phyloP scores from a whole-genome alignment of 2,329 filamentous ascomycete species.

The Alternaria gaisen region DNA sequence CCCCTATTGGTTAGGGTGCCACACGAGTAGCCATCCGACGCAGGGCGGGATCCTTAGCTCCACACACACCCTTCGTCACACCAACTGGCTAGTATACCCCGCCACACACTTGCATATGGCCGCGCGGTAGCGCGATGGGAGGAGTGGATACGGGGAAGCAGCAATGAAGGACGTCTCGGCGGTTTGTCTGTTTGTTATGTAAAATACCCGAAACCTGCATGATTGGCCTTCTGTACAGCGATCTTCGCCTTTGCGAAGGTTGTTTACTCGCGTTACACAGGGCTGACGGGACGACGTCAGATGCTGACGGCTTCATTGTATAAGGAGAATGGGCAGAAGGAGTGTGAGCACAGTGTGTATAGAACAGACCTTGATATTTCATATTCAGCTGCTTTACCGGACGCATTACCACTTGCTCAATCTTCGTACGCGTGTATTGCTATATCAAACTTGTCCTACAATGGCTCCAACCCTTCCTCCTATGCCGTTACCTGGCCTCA shows the following conservation, averaged over 20 bases:
- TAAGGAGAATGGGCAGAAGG: background rate
- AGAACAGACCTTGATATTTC: background rate
- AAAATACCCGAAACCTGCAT: background rate
- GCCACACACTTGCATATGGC: background rate
- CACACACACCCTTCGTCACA: background rate
- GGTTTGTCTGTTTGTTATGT: background rate
- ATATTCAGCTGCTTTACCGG: background rate
- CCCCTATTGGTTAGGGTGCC: background rate
- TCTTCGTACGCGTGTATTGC: background rate
- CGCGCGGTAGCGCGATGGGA: background rate
- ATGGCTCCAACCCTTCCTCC: conserved; percentile 19
- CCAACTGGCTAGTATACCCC: background rate
- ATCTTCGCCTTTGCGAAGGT: background rate
- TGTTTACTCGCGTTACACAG: conserved; percentile 1
- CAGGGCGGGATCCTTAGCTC: background rate
- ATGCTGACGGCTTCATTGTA: background rate
- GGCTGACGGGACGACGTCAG: background rate
- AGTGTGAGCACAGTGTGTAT: background rate
- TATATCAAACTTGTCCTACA: background rate
- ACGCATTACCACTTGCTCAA: background rate
- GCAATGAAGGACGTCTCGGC: background rate
- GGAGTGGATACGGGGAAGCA: background rate
- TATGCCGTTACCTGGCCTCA: conserved; percentile 25
- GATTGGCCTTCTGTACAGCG: background rate
- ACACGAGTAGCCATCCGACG: background rate